Evolutionary conservation across 306 rosid genomes (phyloP), one percentile per base, ranked within the genome.

Genomic region (Bauhinia variegata): DNA sequence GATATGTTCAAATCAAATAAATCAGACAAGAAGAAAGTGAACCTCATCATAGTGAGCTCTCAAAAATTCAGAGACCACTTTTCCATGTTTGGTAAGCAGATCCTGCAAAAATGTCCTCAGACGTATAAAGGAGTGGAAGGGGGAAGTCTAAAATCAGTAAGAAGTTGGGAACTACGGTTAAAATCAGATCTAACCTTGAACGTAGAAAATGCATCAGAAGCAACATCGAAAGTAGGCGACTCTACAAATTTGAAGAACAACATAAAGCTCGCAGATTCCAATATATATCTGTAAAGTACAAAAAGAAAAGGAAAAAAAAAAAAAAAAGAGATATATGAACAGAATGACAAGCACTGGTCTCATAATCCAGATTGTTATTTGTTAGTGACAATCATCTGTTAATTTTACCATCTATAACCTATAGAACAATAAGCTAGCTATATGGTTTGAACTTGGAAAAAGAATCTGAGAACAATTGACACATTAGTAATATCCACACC

Each of bases 161-260:
- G 51, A 33, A 48, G 30, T 70, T 44, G 34, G 66, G 11, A 43
- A 53, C 28, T 23, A 23, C 2, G 28, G 37, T 38, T n/a, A 28
- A 50, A 55, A 19, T 65, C 44, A 58, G 65, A 57, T 75, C 85
- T 66, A 41, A 90, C 99, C 99, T 93, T 90, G 69, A 93, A 93
- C 39, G 99, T 93, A 60, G 96, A 90, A 83, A 90, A 93, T 13
- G 99, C 99, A 77, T 93, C 96, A 43, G 96, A 88, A 59, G 99
- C 95, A 71, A 87, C 90, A 74, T 93, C 99, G 69, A 93, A 90
- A 82, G 72, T 88, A 37, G 95, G 96, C 77, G 86, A 75, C 80
- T 90, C 99, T 74, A 90, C 96, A 71, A 81, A 93, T 78, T 93
- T 93, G 79, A 86, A 93, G 83, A 93, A 93, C 88, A 93, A 63